phyloP scores from a whole-genome alignment of 176 grass and related monocot species.

The Secale cereale region DNA sequence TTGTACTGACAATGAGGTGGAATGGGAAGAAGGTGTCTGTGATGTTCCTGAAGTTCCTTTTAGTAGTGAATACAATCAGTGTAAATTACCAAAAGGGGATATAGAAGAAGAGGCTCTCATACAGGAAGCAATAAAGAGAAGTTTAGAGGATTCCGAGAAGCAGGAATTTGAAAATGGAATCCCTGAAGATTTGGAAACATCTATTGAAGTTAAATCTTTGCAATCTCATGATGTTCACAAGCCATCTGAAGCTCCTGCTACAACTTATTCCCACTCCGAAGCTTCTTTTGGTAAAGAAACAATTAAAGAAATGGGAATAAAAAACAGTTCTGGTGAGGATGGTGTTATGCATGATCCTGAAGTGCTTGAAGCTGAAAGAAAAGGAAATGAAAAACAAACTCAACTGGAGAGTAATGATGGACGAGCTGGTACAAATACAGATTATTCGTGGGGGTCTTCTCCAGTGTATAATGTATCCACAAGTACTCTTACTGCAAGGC shows the following conservation, averaged over 20 bases:
- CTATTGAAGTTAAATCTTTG: slow-evolving; percentile 25
- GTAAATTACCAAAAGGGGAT: slow-evolving; percentile 60
- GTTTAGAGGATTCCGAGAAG: slow-evolving; percentile 61
- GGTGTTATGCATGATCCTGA: slow-evolving; percentile 30
- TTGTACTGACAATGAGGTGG: slow-evolving; percentile 48
- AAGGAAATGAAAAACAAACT: slow-evolving; percentile 23
- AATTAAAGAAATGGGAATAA: slow-evolving; percentile 5
- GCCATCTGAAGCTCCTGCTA: neutral
- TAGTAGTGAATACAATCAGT: slow-evolving; percentile 37
- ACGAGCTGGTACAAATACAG: neutral
- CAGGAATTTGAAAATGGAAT: slow-evolving; percentile 27
- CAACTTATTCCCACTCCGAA: slow-evolving; percentile 10
- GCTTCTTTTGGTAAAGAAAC: slow-evolving; percentile 9
- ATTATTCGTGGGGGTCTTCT: slow-evolving; percentile 16
- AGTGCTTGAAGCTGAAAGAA: slow-evolving; percentile 22
- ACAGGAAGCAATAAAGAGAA: slow-evolving; percentile 92
- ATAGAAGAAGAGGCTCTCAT: slow-evolving; percentile 81
- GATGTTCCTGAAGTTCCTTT: slow-evolving; percentile 52
- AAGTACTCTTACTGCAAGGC: slow-evolving; percentile 22
- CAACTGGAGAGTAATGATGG: slow-evolving; percentile 32
- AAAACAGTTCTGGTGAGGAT: slow-evolving; percentile 28
- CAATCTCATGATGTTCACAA: slow-evolving; percentile 17
- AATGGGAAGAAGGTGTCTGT: slow-evolving; percentile 72
- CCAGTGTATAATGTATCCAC: slow-evolving; percentile 25
- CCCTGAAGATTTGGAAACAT: slow-evolving; percentile 22